phyloP scores from a whole-genome alignment of 1,284 basidiomycete species.

The Lignosus rhinocerotis region DNA sequence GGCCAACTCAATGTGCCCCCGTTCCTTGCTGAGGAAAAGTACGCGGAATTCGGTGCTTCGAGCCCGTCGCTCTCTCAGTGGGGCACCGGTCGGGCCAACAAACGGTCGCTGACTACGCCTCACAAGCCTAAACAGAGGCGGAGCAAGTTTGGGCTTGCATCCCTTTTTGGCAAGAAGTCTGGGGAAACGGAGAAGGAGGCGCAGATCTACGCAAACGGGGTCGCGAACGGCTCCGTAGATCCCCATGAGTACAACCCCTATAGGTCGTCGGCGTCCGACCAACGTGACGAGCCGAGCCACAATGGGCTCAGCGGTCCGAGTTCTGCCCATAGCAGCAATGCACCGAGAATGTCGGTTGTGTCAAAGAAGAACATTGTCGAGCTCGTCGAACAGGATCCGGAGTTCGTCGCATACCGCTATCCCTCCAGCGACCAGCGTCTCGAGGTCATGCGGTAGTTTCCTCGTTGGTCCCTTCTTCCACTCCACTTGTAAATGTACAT shows the following conservation, averaged over 20 bases:
- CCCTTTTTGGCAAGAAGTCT: slow-evolving; percentile 65
- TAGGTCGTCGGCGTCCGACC: slow-evolving; percentile 35
- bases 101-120: slow-evolving; percentile 30
- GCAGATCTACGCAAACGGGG: slow-evolving; percentile 7
- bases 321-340: slow-evolving; percentile 34
- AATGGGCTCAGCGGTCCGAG: slow-evolving; percentile 38
- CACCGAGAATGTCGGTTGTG: slow-evolving; percentile 57
- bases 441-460: slow-evolving; percentile 53
- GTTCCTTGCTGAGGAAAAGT: slow-evolving; percentile 39
- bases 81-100: slow-evolving; percentile 46
- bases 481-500: slow-evolving; percentile 6
- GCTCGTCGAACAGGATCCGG: slow-evolving; percentile 74
- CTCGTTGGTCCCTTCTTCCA: neutral
- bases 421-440: slow-evolving; percentile 62
- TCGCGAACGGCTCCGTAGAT: slow-evolving; percentile 21
- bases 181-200: slow-evolving; percentile 20
- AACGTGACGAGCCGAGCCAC: slow-evolving; percentile 40
- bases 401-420: slow-evolving; percentile 83
- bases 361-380: slow-evolving; percentile 71
- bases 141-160: slow-evolving; percentile 66
- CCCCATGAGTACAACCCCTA: slow-evolving; percentile 29
- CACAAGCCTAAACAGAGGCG: slow-evolving; percentile 55
- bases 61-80: slow-evolving; percentile 59
- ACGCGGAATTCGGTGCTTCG: slow-evolving; percentile 70
- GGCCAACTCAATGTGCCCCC: slow-evolving; percentile 33